Evolutionary conservation across 2,329 filamentous ascomycete species (phyloP).

Genomic region (Hypomyces perniciosus): DNA sequence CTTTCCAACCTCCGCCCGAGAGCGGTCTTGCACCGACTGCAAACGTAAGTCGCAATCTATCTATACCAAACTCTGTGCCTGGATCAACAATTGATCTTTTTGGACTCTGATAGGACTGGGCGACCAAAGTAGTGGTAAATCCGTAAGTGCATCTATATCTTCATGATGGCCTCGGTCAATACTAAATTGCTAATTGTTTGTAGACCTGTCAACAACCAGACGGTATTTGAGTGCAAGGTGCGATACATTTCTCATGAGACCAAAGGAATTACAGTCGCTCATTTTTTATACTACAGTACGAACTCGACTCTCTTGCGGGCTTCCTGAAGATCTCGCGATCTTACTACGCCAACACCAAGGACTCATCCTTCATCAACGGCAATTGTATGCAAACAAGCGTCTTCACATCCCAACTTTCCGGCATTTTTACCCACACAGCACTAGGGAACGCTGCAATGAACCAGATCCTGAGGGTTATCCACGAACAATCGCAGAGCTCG

Average conservation of each 20-base stretch:
- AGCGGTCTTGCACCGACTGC: constrained; percentile 42
- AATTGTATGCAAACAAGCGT: constrained; percentile 17
- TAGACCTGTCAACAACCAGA: constrained; percentile 21
- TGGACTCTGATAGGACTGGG: constrained; percentile 14
- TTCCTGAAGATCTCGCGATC: constrained; percentile 77
- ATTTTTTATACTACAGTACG: constrained; percentile 56
- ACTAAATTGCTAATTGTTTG: background rate
- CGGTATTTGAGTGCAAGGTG: constrained; percentile 25
- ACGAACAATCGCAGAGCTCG: constrained; percentile 22
- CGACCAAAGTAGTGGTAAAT: constrained; percentile 18
- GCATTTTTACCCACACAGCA: constrained; percentile 36
- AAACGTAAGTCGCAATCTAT: constrained; percentile 14
- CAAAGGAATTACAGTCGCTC: background rate
- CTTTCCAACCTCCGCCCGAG: constrained; percentile 78
- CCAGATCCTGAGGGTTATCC: constrained; percentile 21
- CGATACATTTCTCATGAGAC: background rate
- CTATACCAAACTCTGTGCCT: no score
- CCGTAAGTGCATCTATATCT: constrained; percentile 16
- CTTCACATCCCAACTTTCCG: no score
- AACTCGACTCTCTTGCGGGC: constrained; percentile 79
- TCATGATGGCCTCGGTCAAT: background rate
- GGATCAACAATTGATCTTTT: no score
- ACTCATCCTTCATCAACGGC: constrained; percentile 56
- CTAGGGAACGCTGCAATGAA: constrained; percentile 58
- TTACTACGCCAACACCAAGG: constrained; percentile 66